Evolutionary conservation across 495 filamentous ascomycete species (phyloP).

Genomic region (Hamigera avellanea): DNA sequence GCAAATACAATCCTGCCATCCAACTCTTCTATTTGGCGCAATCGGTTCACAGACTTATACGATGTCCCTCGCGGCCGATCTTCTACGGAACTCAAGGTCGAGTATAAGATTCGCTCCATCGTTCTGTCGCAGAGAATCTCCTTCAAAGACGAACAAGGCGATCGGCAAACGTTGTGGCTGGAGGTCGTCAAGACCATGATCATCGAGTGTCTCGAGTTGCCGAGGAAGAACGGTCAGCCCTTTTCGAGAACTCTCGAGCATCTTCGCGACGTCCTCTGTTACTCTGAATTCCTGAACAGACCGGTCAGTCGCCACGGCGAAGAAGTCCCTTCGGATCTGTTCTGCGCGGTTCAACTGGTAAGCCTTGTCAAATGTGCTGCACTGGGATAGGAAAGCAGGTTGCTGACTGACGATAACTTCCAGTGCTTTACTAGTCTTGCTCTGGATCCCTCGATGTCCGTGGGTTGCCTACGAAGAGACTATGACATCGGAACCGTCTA

Average conservation of each 20-base stretch:
- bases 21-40: slow-evolving; percentile 21
- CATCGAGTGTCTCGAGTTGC: slow-evolving; percentile 7
- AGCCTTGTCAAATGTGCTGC: not conserved
- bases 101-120: slow-evolving; percentile 22
- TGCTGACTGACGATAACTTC: not conserved
- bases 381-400: not conserved
- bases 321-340: slow-evolving; percentile 9
- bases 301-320: slow-evolving; percentile 8
- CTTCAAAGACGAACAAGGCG: slow-evolving; percentile 9
- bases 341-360: slow-evolving; percentile 24
- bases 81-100: slow-evolving; percentile 14
- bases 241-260: slow-evolving; percentile 15
- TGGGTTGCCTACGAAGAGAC: slow-evolving; percentile 16
- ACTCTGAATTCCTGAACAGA: slow-evolving; percentile 13
- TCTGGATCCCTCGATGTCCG: slow-evolving; percentile 10
- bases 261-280: slow-evolving; percentile 8
- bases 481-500: slow-evolving; percentile 23
- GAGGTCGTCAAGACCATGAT: slow-evolving; percentile 19
- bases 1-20: slow-evolving; percentile 8
- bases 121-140: slow-evolving; percentile 12
- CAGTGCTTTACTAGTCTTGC: slow-evolving; percentile 22
- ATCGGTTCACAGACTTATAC: slow-evolving; percentile 21
- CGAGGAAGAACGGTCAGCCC: not conserved
- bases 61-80: slow-evolving; percentile 14
- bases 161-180: slow-evolving; percentile 17